Percentiles rank a stretch among this genome's conserved stretches.
Conservation (phyloP, 208 protist genomes). For the Kentomonas sorsogonicus region DNA sequence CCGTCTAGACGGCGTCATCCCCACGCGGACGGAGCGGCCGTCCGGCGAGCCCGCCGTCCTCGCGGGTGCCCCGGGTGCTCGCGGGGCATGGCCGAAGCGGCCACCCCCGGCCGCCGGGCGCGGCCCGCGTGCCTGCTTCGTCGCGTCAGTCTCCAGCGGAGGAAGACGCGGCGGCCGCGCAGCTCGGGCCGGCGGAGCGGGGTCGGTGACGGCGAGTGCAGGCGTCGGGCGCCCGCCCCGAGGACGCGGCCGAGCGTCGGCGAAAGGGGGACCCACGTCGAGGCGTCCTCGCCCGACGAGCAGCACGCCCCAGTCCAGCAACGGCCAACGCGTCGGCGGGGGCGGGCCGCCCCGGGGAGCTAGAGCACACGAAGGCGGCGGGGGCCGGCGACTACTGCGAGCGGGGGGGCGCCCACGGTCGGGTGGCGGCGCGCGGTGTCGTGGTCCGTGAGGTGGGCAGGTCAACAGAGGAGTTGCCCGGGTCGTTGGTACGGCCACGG, state of each 20-base stretch:
- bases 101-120: constrained; percentile 22
- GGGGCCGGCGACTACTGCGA: constrained; percentile 59
- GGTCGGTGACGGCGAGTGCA: constrained; percentile 28
- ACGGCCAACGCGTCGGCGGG: constrained; percentile 35
- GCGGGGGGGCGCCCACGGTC: constrained; percentile 43
- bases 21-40: constrained; percentile 39
- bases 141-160: no score
- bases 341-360: no score
- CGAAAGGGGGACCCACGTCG: constrained; percentile 60
- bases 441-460: constrained; percentile 77
- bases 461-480: no score
- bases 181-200: not conserved
- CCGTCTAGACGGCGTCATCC: no score
- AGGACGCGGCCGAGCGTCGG: constrained; percentile 55
- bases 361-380: constrained; percentile 48
- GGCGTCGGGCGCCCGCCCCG: constrained; percentile 34
- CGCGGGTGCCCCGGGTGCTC: constrained; percentile 25
- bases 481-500: no score
- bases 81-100: constrained; percentile 28
- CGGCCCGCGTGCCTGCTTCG: no score
- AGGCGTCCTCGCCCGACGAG: constrained; percentile 59
- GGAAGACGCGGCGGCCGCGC: not conserved
- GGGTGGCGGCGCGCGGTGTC: constrained; percentile 72
- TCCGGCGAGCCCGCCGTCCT: constrained; percentile 40
- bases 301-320: constrained; percentile 77